A percentile compares a stretch with the other conserved stretches of the same genome.
Conservation (phyloP, 2,329 filamentous ascomycete genomes). For the Sclerotinia spermophila region DNA sequence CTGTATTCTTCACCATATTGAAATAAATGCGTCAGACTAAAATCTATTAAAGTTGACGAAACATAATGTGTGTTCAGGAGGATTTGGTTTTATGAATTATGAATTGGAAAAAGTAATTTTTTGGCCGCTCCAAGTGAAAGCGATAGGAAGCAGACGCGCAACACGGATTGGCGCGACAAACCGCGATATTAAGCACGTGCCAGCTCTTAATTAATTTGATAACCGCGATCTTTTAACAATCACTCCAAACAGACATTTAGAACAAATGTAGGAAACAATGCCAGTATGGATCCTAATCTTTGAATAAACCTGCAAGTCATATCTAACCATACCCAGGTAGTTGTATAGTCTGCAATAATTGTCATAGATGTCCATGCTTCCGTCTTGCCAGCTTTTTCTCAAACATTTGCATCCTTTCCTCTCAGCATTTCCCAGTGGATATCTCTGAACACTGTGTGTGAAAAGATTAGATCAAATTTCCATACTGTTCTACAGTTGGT, state of each 20-base stretch:
- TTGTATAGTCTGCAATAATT: not conserved
- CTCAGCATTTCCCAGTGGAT: no score
- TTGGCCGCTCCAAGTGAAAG: not conserved
- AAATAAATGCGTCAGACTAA: not conserved
- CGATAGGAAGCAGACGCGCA: not conserved
- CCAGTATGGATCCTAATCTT: not conserved
- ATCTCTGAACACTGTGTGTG: no score
- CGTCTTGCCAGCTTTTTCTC: no score
- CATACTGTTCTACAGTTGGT: not conserved
- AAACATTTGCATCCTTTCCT: no score
- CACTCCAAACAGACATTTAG: not conserved
- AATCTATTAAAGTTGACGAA: not conserved
- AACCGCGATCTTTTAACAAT: not conserved
- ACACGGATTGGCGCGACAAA: conserved; percentile 9
- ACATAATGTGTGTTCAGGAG: not conserved
- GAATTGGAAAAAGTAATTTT: conserved; percentile 1
- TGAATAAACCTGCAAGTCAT: not conserved
- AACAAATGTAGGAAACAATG: not conserved
- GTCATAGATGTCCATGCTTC: not conserved
- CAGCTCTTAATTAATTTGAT: not conserved
- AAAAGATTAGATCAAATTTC: not conserved
- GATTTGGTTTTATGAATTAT: not conserved
- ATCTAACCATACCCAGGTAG: not conserved
- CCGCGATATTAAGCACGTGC: conserved; percentile 4
- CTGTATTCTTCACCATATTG: conserved; percentile 27